Conservation (phyloP, 257 asterid genomes). For the Nicotiana tabacum region DNA sequence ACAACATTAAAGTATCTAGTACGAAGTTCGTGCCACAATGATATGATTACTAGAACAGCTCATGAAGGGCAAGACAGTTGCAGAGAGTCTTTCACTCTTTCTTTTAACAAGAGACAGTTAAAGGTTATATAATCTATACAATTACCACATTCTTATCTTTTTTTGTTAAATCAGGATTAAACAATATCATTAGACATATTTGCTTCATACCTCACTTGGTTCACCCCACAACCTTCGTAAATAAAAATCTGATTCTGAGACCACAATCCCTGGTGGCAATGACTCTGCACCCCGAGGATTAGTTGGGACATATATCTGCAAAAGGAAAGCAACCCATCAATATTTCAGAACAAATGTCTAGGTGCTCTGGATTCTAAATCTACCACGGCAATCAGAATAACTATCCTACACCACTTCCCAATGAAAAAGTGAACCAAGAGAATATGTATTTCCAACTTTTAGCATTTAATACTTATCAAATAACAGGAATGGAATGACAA, state of each 20-base stretch:
- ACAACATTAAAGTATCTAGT: neutral
- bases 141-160: neutral
- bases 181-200: neutral
- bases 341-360: neutral
- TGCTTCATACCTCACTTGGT: slow-evolving; percentile 70
- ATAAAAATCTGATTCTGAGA: slow-evolving; percentile 81
- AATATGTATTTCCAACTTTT: neutral
- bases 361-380: neutral
- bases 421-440: neutral
- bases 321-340: slow-evolving; percentile 1
- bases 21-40: neutral
- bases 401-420: neutral
- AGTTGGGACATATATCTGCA: slow-evolving; percentile 83
- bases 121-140: neutral
- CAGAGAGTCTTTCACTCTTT: neutral
- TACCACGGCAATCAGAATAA: neutral
- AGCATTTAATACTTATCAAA: neutral
- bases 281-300: slow-evolving; percentile 99
- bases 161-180: neutral
- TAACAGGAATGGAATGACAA: neutral
- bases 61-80: neutral
- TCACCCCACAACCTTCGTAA: slow-evolving; percentile 98
- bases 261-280: slow-evolving; percentile 96
- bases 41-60: neutral
- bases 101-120: neutral